phyloP scores from a whole-genome alignment of 2,329 filamentous ascomycete species.

The Didymella segeticola region DNA sequence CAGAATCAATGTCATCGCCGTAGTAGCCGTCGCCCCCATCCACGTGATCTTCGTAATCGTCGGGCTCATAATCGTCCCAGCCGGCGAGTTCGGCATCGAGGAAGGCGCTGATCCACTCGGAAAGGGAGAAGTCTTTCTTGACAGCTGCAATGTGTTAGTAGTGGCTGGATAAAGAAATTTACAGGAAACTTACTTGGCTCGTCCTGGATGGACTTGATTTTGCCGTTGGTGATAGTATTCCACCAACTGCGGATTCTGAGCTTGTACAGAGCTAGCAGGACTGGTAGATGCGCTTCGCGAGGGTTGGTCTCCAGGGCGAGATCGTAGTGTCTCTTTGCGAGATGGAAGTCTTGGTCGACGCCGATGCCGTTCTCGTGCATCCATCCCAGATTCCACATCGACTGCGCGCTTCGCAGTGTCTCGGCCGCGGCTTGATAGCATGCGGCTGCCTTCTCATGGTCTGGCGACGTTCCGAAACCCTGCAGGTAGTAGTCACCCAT shows the following conservation, averaged over 20 bases:
- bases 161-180: not conserved
- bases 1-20: constrained; percentile 72
- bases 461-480: constrained; percentile 73
- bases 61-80: constrained; percentile 63
- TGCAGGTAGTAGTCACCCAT: constrained; percentile 97
- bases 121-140: constrained; percentile 76
- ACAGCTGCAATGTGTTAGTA: constrained; percentile 58
- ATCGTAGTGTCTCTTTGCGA: constrained; percentile 96
- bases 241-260: constrained; percentile 85
- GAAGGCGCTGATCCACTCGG: constrained; percentile 88
- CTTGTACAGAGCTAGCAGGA: constrained; percentile 86
- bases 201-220: constrained; percentile 88
- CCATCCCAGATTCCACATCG: constrained; percentile 97
- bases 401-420: constrained; percentile 89
- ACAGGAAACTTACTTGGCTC: constrained; percentile 73
- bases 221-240: constrained; percentile 91
- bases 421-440: constrained; percentile 95
- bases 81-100: constrained; percentile 66
- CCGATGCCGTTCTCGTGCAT: constrained; percentile 98
- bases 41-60: constrained; percentile 52
- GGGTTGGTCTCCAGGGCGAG: constrained; percentile 86
- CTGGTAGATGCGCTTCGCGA: constrained; percentile 88
- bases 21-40: constrained; percentile 62
- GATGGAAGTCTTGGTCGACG: constrained; percentile 92
- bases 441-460: constrained; percentile 85